phyloP scores from a whole-genome alignment of 2,329 filamentous ascomycete species.

The Onygenales sp. region DNA sequence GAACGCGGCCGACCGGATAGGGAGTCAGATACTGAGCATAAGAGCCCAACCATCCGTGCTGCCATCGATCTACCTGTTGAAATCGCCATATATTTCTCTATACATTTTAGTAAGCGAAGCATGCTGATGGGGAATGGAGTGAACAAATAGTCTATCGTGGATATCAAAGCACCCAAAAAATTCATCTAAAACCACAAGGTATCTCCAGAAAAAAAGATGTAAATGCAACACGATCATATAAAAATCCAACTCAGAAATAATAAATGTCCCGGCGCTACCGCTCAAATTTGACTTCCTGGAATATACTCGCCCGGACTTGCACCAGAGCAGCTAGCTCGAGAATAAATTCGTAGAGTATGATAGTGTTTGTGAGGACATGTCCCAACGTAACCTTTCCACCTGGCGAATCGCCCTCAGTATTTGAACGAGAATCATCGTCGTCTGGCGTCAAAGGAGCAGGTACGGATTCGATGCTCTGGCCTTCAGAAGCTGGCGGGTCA shows the following conservation, averaged over 20 bases:
- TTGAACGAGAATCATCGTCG: constrained; percentile 5
- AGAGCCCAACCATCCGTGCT: no score
- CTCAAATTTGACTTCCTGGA: constrained; percentile 62
- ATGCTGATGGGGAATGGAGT: no score
- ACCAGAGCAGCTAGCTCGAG: constrained; percentile 66
- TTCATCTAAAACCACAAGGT: no score
- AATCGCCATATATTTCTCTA: no score
- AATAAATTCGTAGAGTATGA: constrained; percentile 71
- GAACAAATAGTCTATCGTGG: no score
- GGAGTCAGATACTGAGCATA: no score
- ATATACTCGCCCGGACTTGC: constrained; percentile 64
- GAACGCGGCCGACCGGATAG: no score
- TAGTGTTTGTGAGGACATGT: constrained; percentile 69
- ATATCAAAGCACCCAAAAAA: no score
- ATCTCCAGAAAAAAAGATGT: not conserved
- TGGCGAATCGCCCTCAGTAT: constrained; percentile 9
- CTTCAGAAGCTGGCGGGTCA: not conserved
- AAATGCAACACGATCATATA: not conserved
- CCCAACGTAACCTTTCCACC: constrained; percentile 55
- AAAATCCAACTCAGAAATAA: not conserved
- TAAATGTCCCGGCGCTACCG: not conserved
- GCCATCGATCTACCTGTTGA: no score
- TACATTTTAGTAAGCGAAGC: no score
- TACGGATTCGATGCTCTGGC: not conserved
- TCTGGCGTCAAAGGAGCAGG: constrained; percentile 2